phyloP scores from a whole-genome alignment of 108 stramenopile genomes.

The Cyclotella baltica region DNA sequence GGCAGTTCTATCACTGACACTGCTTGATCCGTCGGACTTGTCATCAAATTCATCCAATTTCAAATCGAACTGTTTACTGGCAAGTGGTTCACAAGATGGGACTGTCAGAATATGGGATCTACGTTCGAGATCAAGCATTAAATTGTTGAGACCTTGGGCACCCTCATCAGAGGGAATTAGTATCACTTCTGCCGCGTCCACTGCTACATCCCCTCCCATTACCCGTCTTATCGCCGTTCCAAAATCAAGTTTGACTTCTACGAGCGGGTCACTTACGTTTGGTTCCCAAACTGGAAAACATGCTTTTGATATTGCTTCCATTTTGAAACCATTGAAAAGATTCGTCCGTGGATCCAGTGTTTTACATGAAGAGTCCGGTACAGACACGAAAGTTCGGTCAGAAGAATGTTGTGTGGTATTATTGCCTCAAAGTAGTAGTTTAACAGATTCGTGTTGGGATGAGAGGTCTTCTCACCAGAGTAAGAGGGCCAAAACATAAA shows the following conservation, averaged over 20 bases:
- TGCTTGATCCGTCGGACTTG: slow-evolving; percentile 57
- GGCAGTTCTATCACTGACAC: slow-evolving; percentile 66
- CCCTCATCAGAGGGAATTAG: slow-evolving; percentile 29
- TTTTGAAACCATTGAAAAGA: slow-evolving; percentile 43
- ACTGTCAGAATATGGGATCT: slow-evolving; percentile 86
- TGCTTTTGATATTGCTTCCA: slow-evolving; percentile 7
- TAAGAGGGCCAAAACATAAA: background rate
- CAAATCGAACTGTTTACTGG: slow-evolving; percentile 35
- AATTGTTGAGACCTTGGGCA: slow-evolving; percentile 76
- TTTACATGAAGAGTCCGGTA: slow-evolving; percentile 2
- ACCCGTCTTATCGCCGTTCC: slow-evolving; percentile 63
- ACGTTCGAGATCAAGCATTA: slow-evolving; percentile 69
- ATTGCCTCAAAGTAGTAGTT: slow-evolving; percentile 40
- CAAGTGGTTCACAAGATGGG: slow-evolving; percentile 79
- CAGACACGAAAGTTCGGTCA: background rate
- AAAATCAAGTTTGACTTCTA: slow-evolving; percentile 28
- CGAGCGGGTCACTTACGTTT: slow-evolving; percentile 18
- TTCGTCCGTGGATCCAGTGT: slow-evolving; percentile 48
- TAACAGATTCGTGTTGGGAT: slow-evolving; percentile 25
- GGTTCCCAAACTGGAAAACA: slow-evolving; percentile 14
- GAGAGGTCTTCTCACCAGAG: background rate
- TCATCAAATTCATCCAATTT: background rate
- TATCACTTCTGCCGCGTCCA: slow-evolving; percentile 12
- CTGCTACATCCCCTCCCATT: slow-evolving; percentile 58
- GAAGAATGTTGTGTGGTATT: slow-evolving; percentile 31